Base-by-base conservation (phyloP, 2,329 filamentous ascomycete genomes). In the Diaporthe humulicola region DNA sequence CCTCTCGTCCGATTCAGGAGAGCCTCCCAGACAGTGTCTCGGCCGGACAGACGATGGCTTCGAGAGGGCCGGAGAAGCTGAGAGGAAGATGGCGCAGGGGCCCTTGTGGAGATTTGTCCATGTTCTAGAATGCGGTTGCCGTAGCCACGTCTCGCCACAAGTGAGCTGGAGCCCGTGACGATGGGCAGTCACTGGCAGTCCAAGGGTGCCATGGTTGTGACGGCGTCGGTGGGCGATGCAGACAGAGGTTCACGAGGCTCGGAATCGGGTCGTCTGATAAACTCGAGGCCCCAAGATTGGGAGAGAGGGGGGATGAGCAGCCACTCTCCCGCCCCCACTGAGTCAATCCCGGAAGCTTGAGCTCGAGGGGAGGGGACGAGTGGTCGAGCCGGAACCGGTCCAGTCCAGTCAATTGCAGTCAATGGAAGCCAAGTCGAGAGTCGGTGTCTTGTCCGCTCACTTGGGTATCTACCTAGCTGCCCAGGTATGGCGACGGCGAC, bases 301-400 rank as follows among this genome's bases (percentile, higher is more conserved):
- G n/a, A n/a, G 57, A 12, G 52, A 10, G 3, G 1, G 30, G 45
- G 42, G 61, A 33, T n/a, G 30, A 15, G 64, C 60, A 66, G 40
- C 64, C 45, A 52, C 30, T 9, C 22, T 67, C 14, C 17, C 45
- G 28, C n/a, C 22, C 64, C 30, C 45, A 67, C 22, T 17, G 64
- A 67, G 64, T 67, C 64, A 67, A 67, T 50, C 22, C 42, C 22
- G 42, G 61, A 38, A n/a, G 61, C 25, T 52, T 52, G 61, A 67
- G 61, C 42, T 67, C 36, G 42, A 22, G 40, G 25, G 30, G 42
- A 19, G 22, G 30, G 30, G 36, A 48, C 14, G 25, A 42, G 33
- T 40, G 33, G 36, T 42, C 58, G 58, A 64, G 58, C 19, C n/a
- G 38, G 22, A 36, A 25, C 22, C 25, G 33, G 17, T 61, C 38